Conservation (phyloP, 139 green algal species). For the Chlamydomonas incerta region DNA sequence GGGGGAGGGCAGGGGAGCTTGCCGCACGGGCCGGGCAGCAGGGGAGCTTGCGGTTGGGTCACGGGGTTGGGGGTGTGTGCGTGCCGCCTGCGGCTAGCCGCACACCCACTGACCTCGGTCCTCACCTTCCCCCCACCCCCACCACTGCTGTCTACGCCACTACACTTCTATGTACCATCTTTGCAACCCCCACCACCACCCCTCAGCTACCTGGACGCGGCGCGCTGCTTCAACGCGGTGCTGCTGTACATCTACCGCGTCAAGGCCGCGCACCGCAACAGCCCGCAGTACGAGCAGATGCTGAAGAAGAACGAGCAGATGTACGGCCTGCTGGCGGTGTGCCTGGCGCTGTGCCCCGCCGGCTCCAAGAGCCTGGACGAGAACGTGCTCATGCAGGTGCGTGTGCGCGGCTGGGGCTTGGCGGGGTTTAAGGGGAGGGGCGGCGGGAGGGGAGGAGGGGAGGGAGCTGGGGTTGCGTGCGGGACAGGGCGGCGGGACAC, state of each 20-base stretch:
- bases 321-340: constrained; percentile 92
- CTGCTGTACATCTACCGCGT: constrained; percentile 90
- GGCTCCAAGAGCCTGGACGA: constrained; percentile 82
- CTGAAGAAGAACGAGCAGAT: constrained; percentile 99
- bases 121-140: too few relatives aligned
- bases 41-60: too few relatives aligned
- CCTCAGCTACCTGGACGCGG: constrained; percentile 88
- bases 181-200: too few relatives aligned
- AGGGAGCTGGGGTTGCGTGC: too few relatives aligned
- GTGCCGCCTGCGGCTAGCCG: too few relatives aligned
- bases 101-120: too few relatives aligned
- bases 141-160: too few relatives aligned
- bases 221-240: constrained; percentile 88
- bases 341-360: constrained; percentile 82
- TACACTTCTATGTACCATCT: too few relatives aligned
- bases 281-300: constrained; percentile 71
- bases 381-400: constrained; percentile 70
- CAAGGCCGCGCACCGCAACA: constrained; percentile 79
- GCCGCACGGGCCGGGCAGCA: background rate
- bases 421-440: too few relatives aligned
- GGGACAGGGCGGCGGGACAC: too few relatives aligned
- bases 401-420: constrained; percentile 42
- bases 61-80: too few relatives aligned
- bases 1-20: background rate
- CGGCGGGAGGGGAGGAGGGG: background rate